A percentile compares a stretch with the other conserved stretches of the same genome.
phyloP scores from a whole-genome alignment of 2,329 filamentous ascomycete genomes.

The Exophiala dermatitidis region DNA sequence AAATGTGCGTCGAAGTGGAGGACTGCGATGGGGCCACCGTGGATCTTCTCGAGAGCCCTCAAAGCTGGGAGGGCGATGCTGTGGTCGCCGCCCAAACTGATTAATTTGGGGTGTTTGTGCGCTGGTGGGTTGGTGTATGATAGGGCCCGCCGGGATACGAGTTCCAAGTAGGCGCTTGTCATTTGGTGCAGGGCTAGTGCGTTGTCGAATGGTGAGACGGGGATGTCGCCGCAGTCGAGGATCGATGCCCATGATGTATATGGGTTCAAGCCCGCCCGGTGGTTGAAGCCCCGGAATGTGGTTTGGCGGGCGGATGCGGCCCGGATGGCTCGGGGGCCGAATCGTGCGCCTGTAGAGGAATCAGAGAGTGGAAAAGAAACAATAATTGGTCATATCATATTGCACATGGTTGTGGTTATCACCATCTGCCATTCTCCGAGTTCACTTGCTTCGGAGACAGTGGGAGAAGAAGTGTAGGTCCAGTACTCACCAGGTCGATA shows the following conservation, averaged over 20 bases:
- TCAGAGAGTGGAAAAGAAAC: background rate
- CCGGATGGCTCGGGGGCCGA: slow-evolving; percentile 81
- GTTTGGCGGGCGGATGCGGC: slow-evolving; percentile 76
- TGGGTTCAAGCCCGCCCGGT: slow-evolving; percentile 73
- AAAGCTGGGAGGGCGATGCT: slow-evolving; percentile 63
- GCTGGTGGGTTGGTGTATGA: slow-evolving; percentile 31
- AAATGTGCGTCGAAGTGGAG: slow-evolving; percentile 73
- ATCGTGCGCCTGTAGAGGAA: slow-evolving; percentile 53
- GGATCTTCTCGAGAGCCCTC: slow-evolving; percentile 55
- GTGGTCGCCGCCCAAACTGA: slow-evolving; percentile 69
- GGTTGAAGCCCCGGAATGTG: slow-evolving; percentile 72
- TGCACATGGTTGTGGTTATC: too few relatives aligned
- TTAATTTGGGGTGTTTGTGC: slow-evolving; percentile 44
- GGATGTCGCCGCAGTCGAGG: slow-evolving; percentile 85
- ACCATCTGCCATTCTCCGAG: too few relatives aligned
- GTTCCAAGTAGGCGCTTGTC: slow-evolving; percentile 69
- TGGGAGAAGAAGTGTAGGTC: too few relatives aligned
- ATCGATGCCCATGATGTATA: slow-evolving; percentile 72
- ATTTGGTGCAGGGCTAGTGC: slow-evolving; percentile 73
- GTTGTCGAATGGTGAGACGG: slow-evolving; percentile 81
- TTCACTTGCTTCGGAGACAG: too few relatives aligned
- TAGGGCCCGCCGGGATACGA: slow-evolving; percentile 43
- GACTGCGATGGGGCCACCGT: slow-evolving; percentile 59
- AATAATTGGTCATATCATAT: too few relatives aligned
- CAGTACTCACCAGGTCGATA: slow-evolving; percentile 55